Evolutionary conservation across 345 rosid species (phyloP).

Genomic region (Populus tremula): DNA sequence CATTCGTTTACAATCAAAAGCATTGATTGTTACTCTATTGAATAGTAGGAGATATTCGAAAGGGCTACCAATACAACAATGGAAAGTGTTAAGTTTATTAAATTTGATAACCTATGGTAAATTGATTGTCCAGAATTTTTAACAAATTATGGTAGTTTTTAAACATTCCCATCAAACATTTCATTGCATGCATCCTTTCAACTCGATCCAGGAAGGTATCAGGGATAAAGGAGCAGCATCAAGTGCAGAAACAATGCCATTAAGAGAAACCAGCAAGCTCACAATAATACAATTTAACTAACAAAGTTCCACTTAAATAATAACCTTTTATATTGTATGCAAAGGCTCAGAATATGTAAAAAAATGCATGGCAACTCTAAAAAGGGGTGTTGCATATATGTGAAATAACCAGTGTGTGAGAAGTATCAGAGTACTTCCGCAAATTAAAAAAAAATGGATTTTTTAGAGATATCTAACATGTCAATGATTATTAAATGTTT

Average conservation of each 20-base stretch:
- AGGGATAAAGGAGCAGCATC: neutral
- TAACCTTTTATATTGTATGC: neutral
- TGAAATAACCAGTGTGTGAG: neutral
- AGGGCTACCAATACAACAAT: neutral
- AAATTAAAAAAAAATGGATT: neutral
- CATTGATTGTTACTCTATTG: neutral
- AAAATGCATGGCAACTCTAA: neutral
- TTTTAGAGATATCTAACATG: neutral
- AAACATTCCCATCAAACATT: neutral
- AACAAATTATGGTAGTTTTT: neutral
- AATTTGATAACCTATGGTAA: neutral
- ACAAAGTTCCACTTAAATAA: neutral
- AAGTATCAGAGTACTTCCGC: neutral
- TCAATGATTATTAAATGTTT: neutral
- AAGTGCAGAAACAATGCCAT: neutral
- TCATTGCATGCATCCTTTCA: neutral
- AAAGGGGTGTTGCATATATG: neutral
- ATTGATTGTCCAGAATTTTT: neutral
- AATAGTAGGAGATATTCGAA: neutral
- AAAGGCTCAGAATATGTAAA: neutral
- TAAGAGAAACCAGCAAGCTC: neutral
- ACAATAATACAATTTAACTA: too few species aligned
- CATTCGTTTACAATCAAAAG: neutral
- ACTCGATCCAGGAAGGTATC: neutral
- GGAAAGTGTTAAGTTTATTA: neutral